These are phyloP conservation scores for Colletotrichum sp. DNA, from an alignment of 2,329 filamentous ascomycete genomes.

Conservation along the genomic window DNA sequence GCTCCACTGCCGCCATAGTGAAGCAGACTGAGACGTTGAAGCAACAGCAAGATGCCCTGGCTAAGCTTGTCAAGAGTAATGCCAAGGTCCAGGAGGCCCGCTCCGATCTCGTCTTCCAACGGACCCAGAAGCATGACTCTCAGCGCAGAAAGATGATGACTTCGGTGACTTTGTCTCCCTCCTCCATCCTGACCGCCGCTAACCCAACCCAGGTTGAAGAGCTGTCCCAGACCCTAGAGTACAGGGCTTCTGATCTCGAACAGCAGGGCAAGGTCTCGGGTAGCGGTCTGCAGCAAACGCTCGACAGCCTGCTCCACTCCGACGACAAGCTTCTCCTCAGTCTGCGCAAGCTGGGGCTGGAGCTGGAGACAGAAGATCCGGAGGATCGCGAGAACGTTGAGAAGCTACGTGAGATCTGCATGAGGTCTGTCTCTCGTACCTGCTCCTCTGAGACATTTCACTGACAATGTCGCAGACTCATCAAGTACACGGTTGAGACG, in stretches of 20 bases:
- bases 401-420: conserved; percentile 63
- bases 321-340: conserved; percentile 70
- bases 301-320: conserved; percentile 56
- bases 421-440: conserved; percentile 39
- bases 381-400: conserved; percentile 58
- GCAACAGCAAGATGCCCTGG: conserved; percentile 65
- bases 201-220: conserved; percentile 46
- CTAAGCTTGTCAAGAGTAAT: conserved; percentile 51
- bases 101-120: conserved; percentile 35
- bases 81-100: conserved; percentile 37
- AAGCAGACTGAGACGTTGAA: conserved; percentile 66
- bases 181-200: not conserved
- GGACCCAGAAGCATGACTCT: conserved; percentile 40
- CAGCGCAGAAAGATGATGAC: conserved; percentile 45
- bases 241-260: conserved; percentile 52
- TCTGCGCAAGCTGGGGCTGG: conserved; percentile 68
- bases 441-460: not conserved
- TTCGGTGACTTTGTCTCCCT: conserved; percentile 36
- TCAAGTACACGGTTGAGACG: conserved; percentile 61
- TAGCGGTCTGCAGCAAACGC: conserved; percentile 49
- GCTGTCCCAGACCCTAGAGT: conserved; percentile 49
- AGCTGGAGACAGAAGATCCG: conserved; percentile 57
- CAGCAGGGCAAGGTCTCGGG: conserved; percentile 52
- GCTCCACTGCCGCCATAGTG: conserved; percentile 67
- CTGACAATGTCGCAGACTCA: conserved; percentile 43